Evolutionary conservation across 148 eudicot species (phyloP).

Genomic region (Fagopyrum esculentum): DNA sequence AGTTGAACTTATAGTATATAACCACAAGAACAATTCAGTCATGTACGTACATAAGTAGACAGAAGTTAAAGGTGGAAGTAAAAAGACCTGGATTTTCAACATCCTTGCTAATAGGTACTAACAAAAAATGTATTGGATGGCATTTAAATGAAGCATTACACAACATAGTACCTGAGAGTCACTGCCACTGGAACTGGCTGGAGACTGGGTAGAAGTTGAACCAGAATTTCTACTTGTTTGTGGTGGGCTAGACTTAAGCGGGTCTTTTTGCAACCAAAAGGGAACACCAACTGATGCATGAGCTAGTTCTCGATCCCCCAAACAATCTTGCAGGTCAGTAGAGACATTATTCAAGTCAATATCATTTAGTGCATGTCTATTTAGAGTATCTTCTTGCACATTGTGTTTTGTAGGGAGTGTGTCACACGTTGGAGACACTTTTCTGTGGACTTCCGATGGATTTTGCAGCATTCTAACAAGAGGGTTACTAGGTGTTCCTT

Average conservation of each 20-base stretch:
- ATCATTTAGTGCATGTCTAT: slow-evolving; percentile 28
- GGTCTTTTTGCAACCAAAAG: slow-evolving; percentile 34
- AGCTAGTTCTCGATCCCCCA: slow-evolving; percentile 27
- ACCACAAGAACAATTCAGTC: background rate
- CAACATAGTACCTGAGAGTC: slow-evolving; percentile 60
- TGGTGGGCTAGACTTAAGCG: slow-evolving; percentile 62
- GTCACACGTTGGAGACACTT: slow-evolving; percentile 21
- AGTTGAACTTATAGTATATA: background rate
- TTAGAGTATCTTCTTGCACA: slow-evolving; percentile 20
- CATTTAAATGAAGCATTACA: background rate
- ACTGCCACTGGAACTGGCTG: slow-evolving; percentile 73
- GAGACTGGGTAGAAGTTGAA: slow-evolving; percentile 50
- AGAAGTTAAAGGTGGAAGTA: background rate
- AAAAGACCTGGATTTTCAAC: background rate
- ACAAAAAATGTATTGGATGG: background rate
- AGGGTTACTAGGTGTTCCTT: slow-evolving; percentile 19
- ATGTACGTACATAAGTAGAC: background rate
- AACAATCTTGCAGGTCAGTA: slow-evolving; percentile 55
- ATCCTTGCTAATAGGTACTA: background rate
- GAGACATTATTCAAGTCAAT: slow-evolving; percentile 76
- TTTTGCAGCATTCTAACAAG: slow-evolving; percentile 21
- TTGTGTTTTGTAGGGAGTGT: slow-evolving; percentile 23
- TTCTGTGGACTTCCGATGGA: slow-evolving; percentile 22
- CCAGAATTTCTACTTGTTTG: slow-evolving; percentile 74
- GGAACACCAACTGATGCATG: slow-evolving; percentile 26